Evolutionary conservation across 805 yeast species (phyloP).

Genomic region (Candida dajiaensis): DNA sequence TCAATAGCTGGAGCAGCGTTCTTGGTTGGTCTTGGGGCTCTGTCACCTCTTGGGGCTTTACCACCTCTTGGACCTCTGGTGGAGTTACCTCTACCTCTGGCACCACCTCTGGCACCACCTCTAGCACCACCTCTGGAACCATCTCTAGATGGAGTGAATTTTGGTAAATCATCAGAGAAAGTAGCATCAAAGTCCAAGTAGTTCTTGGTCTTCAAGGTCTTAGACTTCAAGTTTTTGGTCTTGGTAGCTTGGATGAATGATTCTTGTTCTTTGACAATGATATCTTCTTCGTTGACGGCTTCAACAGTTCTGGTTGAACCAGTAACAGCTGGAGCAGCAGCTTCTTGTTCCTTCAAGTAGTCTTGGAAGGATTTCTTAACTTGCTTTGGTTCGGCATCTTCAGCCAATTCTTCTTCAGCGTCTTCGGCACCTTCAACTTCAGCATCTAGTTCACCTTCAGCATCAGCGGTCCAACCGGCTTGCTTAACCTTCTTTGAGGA

Average conservation of each 20-base stretch:
- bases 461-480: constrained; percentile 82
- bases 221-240: constrained; percentile 62
- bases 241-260: constrained; percentile 52
- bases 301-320: constrained; percentile 28
- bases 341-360: constrained; percentile 68
- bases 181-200: constrained; percentile 68
- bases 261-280: constrained; percentile 61
- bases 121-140: constrained; percentile 29
- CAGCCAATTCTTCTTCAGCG: constrained; percentile 39
- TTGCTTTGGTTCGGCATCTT: constrained; percentile 40
- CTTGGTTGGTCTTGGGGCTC: background rate
- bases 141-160: constrained; percentile 28
- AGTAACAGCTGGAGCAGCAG: constrained; percentile 38
- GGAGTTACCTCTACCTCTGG: background rate
- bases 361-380: constrained; percentile 74
- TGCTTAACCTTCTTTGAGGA: constrained; percentile 76
- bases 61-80: background rate
- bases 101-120: constrained; percentile 23
- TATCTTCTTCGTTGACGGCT: constrained; percentile 42
- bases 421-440: constrained; percentile 51
- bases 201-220: constrained; percentile 78
- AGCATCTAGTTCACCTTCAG: constrained; percentile 61
- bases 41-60: background rate
- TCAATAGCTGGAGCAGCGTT: background rate
- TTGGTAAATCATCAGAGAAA: constrained; percentile 52